Base-by-base conservation (phyloP, 2,329 filamentous ascomycete genomes). In the Didymella pinodella region DNA sequence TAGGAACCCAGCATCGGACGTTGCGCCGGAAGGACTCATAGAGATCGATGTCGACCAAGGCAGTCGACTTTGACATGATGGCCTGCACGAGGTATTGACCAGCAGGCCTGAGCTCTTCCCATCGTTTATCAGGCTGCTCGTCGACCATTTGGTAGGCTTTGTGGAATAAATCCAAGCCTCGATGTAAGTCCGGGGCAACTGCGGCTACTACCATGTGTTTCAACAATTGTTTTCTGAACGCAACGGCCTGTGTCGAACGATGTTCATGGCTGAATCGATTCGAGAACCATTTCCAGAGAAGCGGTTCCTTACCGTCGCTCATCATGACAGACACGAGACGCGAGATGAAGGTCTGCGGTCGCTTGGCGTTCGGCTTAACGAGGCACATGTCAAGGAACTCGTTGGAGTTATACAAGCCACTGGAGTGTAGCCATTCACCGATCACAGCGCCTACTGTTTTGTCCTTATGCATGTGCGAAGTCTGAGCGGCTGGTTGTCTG, bases 281-380 rank as follows among this genome's bases (percentile, higher is more conserved):
- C 7, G 57, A 62, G 48, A 73, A 68, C 74, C 73, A 75, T 25
- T 65, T 68, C 75, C 73, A 77, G 29, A 71, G 53, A 14, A 59
- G 62, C 12, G 54, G 44, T 10, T 55, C 58, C 41, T 71, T 61
- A 20, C 65, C 67, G 34, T 74, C 67, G 32, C 61, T 54, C 12
- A 72, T 29, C 6, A 75, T 62, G 18, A 68, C 44, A 18, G 65
- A 53, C 2, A 74, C 59, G 22, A 77, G 50, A 20, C 54, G 62
- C 18, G 62, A 49, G 4, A 71, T 47, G 25, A 72, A 70, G 10
- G 22, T 58, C 20, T 40, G 57, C 5, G 46, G 32, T 47, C 26
- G 48, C 36, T 48, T 56, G 25, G 45, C 41, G 11, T 59, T 58
- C 2, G 59, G 57, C 20, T 59, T 62, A 28, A 47, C 47, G 7